phyloP scores from a whole-genome alignment of 257 asterid genomes.

The Jasminum sambac region DNA sequence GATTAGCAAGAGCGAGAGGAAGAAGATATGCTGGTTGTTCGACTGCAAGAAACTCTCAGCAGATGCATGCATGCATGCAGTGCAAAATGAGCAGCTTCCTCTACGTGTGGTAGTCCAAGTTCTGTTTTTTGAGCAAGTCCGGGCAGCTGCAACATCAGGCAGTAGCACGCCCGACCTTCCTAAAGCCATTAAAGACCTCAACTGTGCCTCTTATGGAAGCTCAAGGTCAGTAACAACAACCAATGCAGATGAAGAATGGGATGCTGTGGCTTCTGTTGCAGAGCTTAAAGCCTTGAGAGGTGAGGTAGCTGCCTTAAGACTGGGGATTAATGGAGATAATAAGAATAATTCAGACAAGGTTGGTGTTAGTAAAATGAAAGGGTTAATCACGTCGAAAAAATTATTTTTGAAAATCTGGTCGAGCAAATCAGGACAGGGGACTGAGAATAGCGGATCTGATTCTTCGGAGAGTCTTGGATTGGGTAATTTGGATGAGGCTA shows the following conservation, averaged over 20 bases:
- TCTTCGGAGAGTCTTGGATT: constrained; percentile 89
- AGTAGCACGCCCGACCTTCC: constrained; percentile 97
- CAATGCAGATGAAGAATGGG: constrained; percentile 94
- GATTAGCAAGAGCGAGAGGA: constrained; percentile 83
- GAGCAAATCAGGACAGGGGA: constrained; percentile 49
- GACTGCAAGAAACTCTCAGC: constrained; percentile 96
- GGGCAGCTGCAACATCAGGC: constrained; percentile 89
- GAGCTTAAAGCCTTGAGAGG: constrained; percentile 84
- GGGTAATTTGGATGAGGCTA: constrained; percentile 59
- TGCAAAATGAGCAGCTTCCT: constrained; percentile 91
- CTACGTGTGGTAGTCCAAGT: constrained; percentile 87
- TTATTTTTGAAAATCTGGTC: constrained; percentile 86
- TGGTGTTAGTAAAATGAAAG: constrained; percentile 59
- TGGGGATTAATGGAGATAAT: constrained; percentile 49
- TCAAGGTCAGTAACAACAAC: constrained; percentile 73
- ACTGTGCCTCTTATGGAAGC: constrained; percentile 65
- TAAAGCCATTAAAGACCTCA: constrained; percentile 74
- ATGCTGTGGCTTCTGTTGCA: constrained; percentile 82
- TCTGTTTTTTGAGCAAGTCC: constrained; percentile 90
- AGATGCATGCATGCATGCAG: constrained; percentile 92
- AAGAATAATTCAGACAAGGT: constrained; percentile 54
- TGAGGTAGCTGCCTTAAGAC: constrained; percentile 71
- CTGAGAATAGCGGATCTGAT: constrained; percentile 86
- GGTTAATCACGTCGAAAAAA: constrained; percentile 67
- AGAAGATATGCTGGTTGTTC: constrained; percentile 69